Evolutionary conservation across 2,329 filamentous ascomycete species (phyloP), one percentile per base, ranked within the genome.

Genomic region (Trematosphaeria pertusa): DNA sequence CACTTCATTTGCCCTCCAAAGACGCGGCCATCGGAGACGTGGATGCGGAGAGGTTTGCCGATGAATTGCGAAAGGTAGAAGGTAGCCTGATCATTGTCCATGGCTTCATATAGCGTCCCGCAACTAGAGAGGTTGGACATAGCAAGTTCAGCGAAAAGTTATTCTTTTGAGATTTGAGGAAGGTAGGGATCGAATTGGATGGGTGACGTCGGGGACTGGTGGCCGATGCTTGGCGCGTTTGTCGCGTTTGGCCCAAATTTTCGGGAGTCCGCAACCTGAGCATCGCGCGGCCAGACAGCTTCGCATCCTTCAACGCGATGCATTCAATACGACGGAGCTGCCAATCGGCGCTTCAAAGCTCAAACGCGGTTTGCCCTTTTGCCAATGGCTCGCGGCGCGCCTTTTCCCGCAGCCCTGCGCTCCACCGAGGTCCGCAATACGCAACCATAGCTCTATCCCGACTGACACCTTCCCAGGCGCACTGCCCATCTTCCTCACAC

Each of bases 1-100:
- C 94, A 99, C 74, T 95, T 97, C 75, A 99, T 89, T 54, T 86
- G 81, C 15, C 94, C 94, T 44, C 91, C 84, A 72, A 97, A 99
- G 70, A 96, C 86, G 50, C 94, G 89, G 12, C 84, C 85, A 69
- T 97, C 93, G 4, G 85, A 89, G 11, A 88, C 89, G 61, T 88
- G 83, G 43, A 97, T 77, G 47, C 91, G 87, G 24, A 97, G 75
- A 30, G 84, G 89, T 70, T 89, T 89, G 70, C 89, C 89, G 41
- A 96, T 78, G 39, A 95, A 82, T 18, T 86, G 83, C 24, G 73
- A 70, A 20, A 90, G 78, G 63, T 82, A 89, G 33, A 71, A 64
- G 46, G 76, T 74, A 15, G 83, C 81, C 61, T 82, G 76, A 32
- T 76, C 68, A 59, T 81, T 79, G 35, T 81, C 75, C 74, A 81